Percentiles rank a stretch among this genome's conserved stretches.
These are phyloP conservation scores for Salix purpurea DNA, from an alignment of 345 rosid genomes.

Conservation along the genomic window DNA sequence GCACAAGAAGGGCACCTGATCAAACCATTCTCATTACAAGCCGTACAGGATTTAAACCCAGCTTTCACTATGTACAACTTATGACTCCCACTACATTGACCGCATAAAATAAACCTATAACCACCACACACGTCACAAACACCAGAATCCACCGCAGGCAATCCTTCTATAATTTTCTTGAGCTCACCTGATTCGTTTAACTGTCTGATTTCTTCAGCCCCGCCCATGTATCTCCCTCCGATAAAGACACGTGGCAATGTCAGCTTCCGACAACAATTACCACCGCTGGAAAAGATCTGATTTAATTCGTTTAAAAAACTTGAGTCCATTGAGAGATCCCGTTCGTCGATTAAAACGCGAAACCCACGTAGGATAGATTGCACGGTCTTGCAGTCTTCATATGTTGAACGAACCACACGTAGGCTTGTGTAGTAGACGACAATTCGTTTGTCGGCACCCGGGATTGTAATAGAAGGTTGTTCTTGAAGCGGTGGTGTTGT, in stretches of 20 bases:
- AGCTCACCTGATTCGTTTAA: slow-evolving; percentile 85
- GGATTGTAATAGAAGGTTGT: slow-evolving; percentile 13
- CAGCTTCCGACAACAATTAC: slow-evolving; percentile 8
- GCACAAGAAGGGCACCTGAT: slow-evolving; percentile 77
- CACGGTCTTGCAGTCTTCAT: slow-evolving; percentile 61
- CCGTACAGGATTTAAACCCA: slow-evolving; percentile 58
- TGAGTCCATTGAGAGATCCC: slow-evolving; percentile 71
- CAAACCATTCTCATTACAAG: slow-evolving; percentile 87
- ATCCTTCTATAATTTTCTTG: slow-evolving; percentile 63
- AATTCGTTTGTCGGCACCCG: slow-evolving; percentile 34
- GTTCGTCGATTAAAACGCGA: slow-evolving; percentile 59
- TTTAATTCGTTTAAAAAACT: slow-evolving; percentile 51
- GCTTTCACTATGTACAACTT: slow-evolving; percentile 60
- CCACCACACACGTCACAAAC: slow-evolving; percentile 66
- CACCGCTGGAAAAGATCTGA: slow-evolving; percentile 30
- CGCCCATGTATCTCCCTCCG: slow-evolving; percentile 78
- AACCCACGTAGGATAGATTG: slow-evolving; percentile 52
- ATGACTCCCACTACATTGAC: slow-evolving; percentile 68
- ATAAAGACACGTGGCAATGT: slow-evolving; percentile 73
- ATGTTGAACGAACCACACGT: slow-evolving; percentile 63
- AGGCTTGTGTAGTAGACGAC: slow-evolving; percentile 78
- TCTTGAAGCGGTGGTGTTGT: not conserved
- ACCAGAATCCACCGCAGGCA: slow-evolving; percentile 43
- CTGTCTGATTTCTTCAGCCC: slow-evolving; percentile 73
- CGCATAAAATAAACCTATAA: slow-evolving; percentile 60